A percentile compares a stretch with the other conserved stretches of the same genome.
Evolutionary conservation across 2,329 filamentous ascomycete genomes (phyloP).

Genomic region (Talaromyces sp.): DNA sequence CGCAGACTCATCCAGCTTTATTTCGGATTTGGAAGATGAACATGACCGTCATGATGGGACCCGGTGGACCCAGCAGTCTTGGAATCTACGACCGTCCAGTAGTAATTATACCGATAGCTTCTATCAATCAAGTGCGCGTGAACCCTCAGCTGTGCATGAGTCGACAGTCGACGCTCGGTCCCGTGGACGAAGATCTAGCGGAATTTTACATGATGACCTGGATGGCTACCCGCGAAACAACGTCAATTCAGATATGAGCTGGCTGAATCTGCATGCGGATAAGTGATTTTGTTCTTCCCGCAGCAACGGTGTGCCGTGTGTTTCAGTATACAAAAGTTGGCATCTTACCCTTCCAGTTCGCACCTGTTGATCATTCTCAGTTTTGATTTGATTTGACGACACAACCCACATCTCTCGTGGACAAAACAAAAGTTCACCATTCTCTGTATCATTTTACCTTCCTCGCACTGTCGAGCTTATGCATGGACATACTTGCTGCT

Average conservation of each 20-base stretch:
- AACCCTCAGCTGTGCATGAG: slow-evolving; percentile 16
- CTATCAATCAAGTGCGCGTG: slow-evolving; percentile 26
- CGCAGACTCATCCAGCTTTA: slow-evolving; percentile 37
- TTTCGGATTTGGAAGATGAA: slow-evolving; percentile 31
- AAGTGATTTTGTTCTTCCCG: not conserved
- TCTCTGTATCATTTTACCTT: slow-evolving; percentile 1
- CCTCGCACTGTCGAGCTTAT: slow-evolving; percentile 1
- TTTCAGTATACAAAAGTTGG: not conserved
- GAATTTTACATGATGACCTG: slow-evolving; percentile 27
- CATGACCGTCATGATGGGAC: slow-evolving; percentile 24
- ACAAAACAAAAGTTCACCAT: not conserved
- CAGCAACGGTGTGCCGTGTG: not conserved
- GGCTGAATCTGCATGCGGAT: slow-evolving; percentile 33
- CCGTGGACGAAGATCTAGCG: slow-evolving; percentile 27
- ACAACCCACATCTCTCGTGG: not conserved
- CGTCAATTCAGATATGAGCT: slow-evolving; percentile 41
- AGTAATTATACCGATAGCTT: slow-evolving; percentile 40
- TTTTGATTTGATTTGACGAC: not conserved
- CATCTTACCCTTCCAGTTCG: not conserved
- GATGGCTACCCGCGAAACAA: slow-evolving; percentile 22
- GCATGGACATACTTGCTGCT: slow-evolving; percentile 2
- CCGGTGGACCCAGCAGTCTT: slow-evolving; percentile 18
- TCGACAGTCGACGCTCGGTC: slow-evolving; percentile 16
- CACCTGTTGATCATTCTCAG: not conserved
- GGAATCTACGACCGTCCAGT: slow-evolving; percentile 22